phyloP scores from a whole-genome alignment of 2,329 filamentous ascomycete species.

The Ambrosiella cleistominuta region DNA sequence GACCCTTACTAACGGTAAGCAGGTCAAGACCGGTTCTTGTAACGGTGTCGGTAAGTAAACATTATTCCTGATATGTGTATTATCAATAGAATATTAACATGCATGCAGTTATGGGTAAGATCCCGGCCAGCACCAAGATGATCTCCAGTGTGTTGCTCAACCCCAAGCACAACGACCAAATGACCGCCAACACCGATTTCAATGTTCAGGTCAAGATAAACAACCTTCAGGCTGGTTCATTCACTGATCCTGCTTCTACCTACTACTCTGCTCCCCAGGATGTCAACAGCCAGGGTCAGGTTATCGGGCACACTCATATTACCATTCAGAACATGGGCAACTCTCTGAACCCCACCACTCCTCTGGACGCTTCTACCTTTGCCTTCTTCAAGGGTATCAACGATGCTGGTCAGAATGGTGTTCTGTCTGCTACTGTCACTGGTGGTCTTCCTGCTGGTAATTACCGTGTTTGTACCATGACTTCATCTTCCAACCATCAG shows the following conservation, averaged over 20 bases:
- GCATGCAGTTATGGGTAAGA: slow-evolving; percentile 38
- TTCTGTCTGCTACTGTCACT: slow-evolving; percentile 33
- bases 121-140: slow-evolving; percentile 37
- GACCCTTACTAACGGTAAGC: slow-evolving; percentile 42
- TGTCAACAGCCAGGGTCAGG: slow-evolving; percentile 28
- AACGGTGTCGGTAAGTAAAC: slow-evolving; percentile 40
- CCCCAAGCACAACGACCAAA: slow-evolving; percentile 33
- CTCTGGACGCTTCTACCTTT: slow-evolving; percentile 35
- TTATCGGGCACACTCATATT: slow-evolving; percentile 43
- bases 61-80: slow-evolving; percentile 8
- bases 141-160: slow-evolving; percentile 36
- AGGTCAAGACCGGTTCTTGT: slow-evolving; percentile 41
- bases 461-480: slow-evolving; percentile 50
- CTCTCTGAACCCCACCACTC: slow-evolving; percentile 30
- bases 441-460: slow-evolving; percentile 43
- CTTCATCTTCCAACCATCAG: slow-evolving; percentile 46
- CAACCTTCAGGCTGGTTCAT: slow-evolving; percentile 39
- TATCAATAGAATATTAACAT: slow-evolving; percentile 11
- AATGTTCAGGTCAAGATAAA: slow-evolving; percentile 32
- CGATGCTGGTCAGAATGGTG: slow-evolving; percentile 36
- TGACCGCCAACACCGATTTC: slow-evolving; percentile 32
- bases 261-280: slow-evolving; percentile 45
- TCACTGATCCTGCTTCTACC: slow-evolving; percentile 41
- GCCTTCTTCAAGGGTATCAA: slow-evolving; percentile 53
- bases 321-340: slow-evolving; percentile 38